Evolutionary conservation across 169 alveolate genomes (phyloP), one percentile per base, ranked within the genome.

Genomic region (Cystoisospora suis): DNA sequence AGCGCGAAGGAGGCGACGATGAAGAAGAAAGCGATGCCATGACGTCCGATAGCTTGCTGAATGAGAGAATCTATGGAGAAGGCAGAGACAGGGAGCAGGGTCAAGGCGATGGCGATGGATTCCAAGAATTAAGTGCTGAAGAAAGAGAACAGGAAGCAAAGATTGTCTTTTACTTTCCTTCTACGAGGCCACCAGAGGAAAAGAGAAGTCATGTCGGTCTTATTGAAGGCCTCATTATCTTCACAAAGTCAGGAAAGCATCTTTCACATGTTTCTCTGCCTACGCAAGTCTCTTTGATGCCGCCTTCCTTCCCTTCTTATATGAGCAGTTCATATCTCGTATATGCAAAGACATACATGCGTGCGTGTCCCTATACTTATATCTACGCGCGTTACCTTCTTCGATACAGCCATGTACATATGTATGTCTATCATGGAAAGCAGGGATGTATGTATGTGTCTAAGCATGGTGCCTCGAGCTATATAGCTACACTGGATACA

Each of bases 71-170:
- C n/a, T n/a, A n/a, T n/a, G n/a, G n/a, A n/a, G n/a, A n/a, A n/a
- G n/a, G n/a, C n/a, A n/a, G n/a, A n/a, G n/a, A n/a, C n/a, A n/a
- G n/a, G n/a, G n/a, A n/a, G n/a, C n/a, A n/a, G n/a, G n/a, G n/a
- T n/a, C n/a, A n/a, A n/a, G n/a, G n/a, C n/a, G n/a, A n/a, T n/a
- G n/a, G n/a, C n/a, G n/a, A n/a, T n/a, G n/a, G n/a, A n/a, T n/a
- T n/a, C n/a, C n/a, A 83, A 38, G 90, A 72, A 3, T 32, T 83
- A 0, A 44, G 80, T 0, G 47, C 80, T 6, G 90, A 83, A 27
- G 90, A 83, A 83, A 56, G 81, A 40, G 81, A 47, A 5, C 90
- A 83, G 70, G 90, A 83, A 61, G 79, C 90, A 27, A 83, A 83
- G 45, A 46, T 86, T 36, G 65, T 86, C 61, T 86, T 65, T 40